Conservation (phyloP, 345 rosid species). For the Fremontodendron californicum region DNA sequence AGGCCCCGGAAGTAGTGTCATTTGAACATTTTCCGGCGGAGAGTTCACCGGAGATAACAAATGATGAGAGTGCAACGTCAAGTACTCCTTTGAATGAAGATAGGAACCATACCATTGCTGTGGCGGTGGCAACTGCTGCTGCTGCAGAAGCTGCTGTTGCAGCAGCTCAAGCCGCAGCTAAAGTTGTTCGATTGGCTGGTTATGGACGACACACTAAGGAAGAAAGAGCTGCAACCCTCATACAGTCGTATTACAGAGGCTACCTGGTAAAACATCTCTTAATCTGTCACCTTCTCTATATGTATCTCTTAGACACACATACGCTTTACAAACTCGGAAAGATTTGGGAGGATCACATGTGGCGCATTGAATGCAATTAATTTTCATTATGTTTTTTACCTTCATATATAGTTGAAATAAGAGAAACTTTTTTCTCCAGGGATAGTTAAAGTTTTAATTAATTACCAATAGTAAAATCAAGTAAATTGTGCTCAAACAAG, state of each 20-base stretch:
- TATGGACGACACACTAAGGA: conserved; percentile 68
- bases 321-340: not conserved
- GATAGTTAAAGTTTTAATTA: not conserved
- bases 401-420: too few species aligned
- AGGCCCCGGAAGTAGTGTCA: conserved; percentile 72
- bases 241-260: conserved; percentile 82
- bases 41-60: conserved; percentile 77
- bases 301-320: conserved; percentile 21
- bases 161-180: conserved; percentile 94
- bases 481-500: not conserved
- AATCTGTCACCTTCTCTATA: not conserved
- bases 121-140: conserved; percentile 87
- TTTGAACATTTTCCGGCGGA: conserved; percentile 74
- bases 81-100: conserved; percentile 48
- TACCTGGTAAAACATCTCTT: conserved; percentile 50
- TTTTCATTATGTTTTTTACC: too few species aligned
- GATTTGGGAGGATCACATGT: not conserved
- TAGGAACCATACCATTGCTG: conserved; percentile 71
- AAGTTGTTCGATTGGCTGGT: conserved; percentile 86
- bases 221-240: conserved; percentile 73
- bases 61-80: conserved; percentile 53
- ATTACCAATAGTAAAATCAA: not conserved
- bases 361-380: not conserved
- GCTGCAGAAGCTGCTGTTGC: conserved; percentile 95
- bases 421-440: too few species aligned